A percentile compares a stretch with the other conserved stretches of the same genome.
phyloP scores from a whole-genome alignment of 2,329 filamentous ascomycete species.

The Fusarium vanettenii region DNA sequence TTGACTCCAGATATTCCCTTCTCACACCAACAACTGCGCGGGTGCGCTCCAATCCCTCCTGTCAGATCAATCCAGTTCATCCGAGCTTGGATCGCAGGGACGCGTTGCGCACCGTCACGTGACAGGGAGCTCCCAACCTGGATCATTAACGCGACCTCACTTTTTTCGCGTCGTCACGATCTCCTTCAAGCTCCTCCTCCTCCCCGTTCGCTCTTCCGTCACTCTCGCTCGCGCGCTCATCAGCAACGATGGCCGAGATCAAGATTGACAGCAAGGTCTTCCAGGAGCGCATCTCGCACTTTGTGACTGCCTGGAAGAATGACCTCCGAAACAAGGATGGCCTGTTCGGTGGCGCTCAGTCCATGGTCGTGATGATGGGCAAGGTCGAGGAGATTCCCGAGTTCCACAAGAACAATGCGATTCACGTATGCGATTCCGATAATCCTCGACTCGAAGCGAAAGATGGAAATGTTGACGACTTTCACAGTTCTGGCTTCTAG shows the following conservation, averaged over 20 bases:
- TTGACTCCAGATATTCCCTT: not conserved
- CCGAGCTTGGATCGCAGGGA: constrained; percentile 39
- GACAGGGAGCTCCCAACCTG: constrained; percentile 41
- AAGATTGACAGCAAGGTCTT: constrained; percentile 95
- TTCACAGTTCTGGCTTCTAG: constrained; percentile 92
- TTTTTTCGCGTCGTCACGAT: constrained; percentile 54
- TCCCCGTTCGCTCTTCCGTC: constrained; percentile 35
- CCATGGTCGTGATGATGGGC: constrained; percentile 91
- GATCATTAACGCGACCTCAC: constrained; percentile 57
- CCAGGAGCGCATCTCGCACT: constrained; percentile 89
- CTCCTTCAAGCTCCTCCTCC: constrained; percentile 39
- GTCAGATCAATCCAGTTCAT: not conserved
- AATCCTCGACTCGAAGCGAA: not conserved
- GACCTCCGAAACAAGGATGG: constrained; percentile 90
- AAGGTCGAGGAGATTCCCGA: constrained; percentile 90
- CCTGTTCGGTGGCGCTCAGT: constrained; percentile 86
- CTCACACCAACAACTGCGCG: not conserved
- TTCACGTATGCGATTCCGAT: constrained; percentile 75
- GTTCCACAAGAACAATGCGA: constrained; percentile 95
- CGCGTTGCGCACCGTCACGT: constrained; percentile 50
- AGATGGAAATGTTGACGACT: constrained; percentile 28
- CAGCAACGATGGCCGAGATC: constrained; percentile 78
- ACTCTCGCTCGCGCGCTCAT: constrained; percentile 47
- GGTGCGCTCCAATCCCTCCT: not conserved
- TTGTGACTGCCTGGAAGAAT: constrained; percentile 93